A percentile compares a stretch with the other conserved stretches of the same genome.
These are phyloP conservation scores for Rhizophagus clarus DNA, from an alignment of 192 early-diverging fungal species.

Conservation along the genomic window DNA sequence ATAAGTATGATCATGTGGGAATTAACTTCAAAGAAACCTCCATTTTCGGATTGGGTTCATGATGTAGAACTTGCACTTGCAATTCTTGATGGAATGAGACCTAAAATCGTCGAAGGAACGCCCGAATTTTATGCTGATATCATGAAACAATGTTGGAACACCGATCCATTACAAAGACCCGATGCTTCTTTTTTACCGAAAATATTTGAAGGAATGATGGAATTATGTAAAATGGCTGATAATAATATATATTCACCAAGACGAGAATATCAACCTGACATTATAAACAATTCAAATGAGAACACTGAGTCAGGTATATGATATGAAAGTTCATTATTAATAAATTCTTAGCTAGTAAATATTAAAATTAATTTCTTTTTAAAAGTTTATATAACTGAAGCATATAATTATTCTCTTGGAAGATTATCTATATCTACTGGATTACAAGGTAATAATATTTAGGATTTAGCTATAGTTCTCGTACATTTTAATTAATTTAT, in stretches of 20 bases:
- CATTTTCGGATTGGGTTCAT: slow-evolving; percentile 23
- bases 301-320: too few relatives aligned
- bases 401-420: too few relatives aligned
- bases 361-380: too few relatives aligned
- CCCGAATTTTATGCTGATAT: background rate
- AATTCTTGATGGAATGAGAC: slow-evolving; percentile 10
- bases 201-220: background rate
- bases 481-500: too few relatives aligned
- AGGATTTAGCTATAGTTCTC: too few relatives aligned
- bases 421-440: too few relatives aligned
- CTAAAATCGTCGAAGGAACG: background rate
- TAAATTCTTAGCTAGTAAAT: too few relatives aligned
- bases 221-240: background rate
- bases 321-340: too few relatives aligned
- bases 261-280: too few relatives aligned
- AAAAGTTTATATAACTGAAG: too few relatives aligned
- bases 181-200: slow-evolving; percentile 40
- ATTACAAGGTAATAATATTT: too few relatives aligned
- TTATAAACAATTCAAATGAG: too few relatives aligned
- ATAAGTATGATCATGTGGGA: slow-evolving; percentile 50
- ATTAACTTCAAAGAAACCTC: slow-evolving; percentile 37
- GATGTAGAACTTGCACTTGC: background rate
- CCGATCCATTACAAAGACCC: slow-evolving; percentile 20
- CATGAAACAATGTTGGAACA: slow-evolving; percentile 10
- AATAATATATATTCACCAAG: background rate